Conservation (phyloP, 176 grass and related monocot genomes). For the Musa acuminata region DNA sequence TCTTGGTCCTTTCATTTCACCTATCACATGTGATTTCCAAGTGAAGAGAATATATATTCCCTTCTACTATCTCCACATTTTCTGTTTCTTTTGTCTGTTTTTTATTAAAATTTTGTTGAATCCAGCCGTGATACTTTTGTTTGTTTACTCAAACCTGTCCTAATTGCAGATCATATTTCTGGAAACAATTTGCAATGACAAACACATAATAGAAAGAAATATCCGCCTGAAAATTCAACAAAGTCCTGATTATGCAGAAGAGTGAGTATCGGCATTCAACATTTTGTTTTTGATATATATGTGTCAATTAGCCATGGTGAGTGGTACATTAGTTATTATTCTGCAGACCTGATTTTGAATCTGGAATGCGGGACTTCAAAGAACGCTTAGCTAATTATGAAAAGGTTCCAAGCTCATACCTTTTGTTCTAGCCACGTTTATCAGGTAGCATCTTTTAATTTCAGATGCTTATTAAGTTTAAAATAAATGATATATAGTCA, state of each 20-base stretch:
- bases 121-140: background rate
- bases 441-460: background rate
- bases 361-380: conserved; percentile 87
- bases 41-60: too few species aligned
- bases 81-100: background rate
- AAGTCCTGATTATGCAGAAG: conserved; percentile 94
- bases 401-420: conserved; percentile 45
- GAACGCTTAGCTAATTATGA: conserved; percentile 84
- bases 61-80: background rate
- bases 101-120: background rate
- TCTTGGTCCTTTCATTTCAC: too few species aligned
- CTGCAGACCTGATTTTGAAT: conserved; percentile 87
- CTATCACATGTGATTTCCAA: too few species aligned
- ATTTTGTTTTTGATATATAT: conserved; percentile 7
- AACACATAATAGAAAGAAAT: conserved; percentile 82
- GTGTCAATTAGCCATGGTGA: background rate
- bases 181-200: conserved; percentile 97
- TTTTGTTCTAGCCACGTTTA: conserved; percentile 12
- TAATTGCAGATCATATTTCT: conserved; percentile 75
- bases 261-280: conserved; percentile 39
- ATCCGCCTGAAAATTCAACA: conserved; percentile 95
- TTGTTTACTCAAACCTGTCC: conserved; percentile 13
- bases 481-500: conserved; percentile 16
- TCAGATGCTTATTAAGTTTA: conserved; percentile 10
- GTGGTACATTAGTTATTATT: background rate